Conservation (phyloP, 106 monocot genomes). For the Allium cepa region DNA sequence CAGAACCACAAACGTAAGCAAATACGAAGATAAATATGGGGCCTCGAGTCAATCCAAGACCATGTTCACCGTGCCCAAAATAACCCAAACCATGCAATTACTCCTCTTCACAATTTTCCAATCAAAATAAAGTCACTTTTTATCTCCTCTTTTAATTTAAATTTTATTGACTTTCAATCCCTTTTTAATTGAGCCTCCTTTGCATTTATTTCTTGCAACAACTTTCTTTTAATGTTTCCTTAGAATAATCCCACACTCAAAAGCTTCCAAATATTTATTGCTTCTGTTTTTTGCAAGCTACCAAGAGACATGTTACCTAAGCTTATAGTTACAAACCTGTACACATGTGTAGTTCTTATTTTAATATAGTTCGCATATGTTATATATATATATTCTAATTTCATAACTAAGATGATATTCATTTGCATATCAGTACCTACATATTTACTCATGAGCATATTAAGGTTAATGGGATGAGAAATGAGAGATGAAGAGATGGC, state of each 20-base stretch:
- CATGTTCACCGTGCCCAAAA: slow-evolving; percentile 30
- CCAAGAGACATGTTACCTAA: too few relatives aligned
- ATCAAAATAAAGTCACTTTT: slow-evolving; percentile 13
- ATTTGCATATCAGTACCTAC: too few relatives aligned
- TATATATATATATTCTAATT: too few relatives aligned
- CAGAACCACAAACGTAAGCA: too few relatives aligned
- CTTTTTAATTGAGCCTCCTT: neutral
- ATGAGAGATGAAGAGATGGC: too few relatives aligned
- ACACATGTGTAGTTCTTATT: too few relatives aligned
- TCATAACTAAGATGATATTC: too few relatives aligned
- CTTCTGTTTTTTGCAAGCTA: too few relatives aligned
- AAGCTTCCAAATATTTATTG: neutral
- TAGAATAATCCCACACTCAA: slow-evolving; percentile 46
- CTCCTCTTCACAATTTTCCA: slow-evolving; percentile 36
- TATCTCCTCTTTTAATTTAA: slow-evolving; percentile 13
- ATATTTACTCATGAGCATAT: too few relatives aligned
- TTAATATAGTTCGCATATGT: too few relatives aligned
- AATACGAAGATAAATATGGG: neutral
- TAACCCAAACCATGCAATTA: slow-evolving; percentile 37
- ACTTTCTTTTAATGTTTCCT: slow-evolving; percentile 23
- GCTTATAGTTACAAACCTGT: too few relatives aligned
- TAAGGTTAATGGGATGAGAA: too few relatives aligned
- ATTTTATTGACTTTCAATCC: slow-evolving; percentile 20
- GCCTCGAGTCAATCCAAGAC: slow-evolving; percentile 65
- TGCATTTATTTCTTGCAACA: slow-evolving; percentile 47